These are phyloP conservation scores for Microsporum audouinii DNA, from an alignment of 2,329 filamentous ascomycete species.

Conservation along the genomic window DNA sequence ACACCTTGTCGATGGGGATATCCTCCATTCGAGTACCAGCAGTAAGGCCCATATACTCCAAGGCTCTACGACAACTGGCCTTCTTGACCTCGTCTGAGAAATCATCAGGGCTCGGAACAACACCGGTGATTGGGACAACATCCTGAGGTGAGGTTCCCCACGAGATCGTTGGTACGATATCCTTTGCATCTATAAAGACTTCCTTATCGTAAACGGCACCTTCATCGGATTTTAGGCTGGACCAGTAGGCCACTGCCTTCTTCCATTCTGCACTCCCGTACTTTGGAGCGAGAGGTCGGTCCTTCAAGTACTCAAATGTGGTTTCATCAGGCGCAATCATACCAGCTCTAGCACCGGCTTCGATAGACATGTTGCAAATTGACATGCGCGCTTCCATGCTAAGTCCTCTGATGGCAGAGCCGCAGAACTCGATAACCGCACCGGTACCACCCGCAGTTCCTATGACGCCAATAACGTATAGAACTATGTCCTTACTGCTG, in stretches of 20 bases:
- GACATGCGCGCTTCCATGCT: constrained; percentile 99
- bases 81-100: constrained; percentile 74
- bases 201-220: constrained; percentile 83
- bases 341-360: constrained; percentile 85
- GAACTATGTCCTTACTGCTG: constrained; percentile 88
- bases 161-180: constrained; percentile 84
- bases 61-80: constrained; percentile 62
- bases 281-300: constrained; percentile 75
- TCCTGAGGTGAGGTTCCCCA: constrained; percentile 98
- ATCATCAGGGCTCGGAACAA: constrained; percentile 81
- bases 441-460: constrained; percentile 92
- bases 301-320: constrained; percentile 92
- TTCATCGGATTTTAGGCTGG: constrained; percentile 70
- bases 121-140: constrained; percentile 82
- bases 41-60: constrained; percentile 92
- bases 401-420: constrained; percentile 75
- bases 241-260: constrained; percentile 79
- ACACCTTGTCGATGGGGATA: constrained; percentile 87
- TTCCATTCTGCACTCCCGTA: constrained; percentile 80
- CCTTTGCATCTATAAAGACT: constrained; percentile 80
- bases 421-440: constrained; percentile 93
- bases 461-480: constrained; percentile 85
- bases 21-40: constrained; percentile 84
- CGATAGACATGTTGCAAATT: constrained; percentile 99
- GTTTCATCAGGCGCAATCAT: constrained; percentile 93